A percentile compares a stretch with the other conserved stretches of the same genome.
phyloP scores from a whole-genome alignment of 371 early-diverging fungal genomes.

The Apophysomyces variabilis region DNA sequence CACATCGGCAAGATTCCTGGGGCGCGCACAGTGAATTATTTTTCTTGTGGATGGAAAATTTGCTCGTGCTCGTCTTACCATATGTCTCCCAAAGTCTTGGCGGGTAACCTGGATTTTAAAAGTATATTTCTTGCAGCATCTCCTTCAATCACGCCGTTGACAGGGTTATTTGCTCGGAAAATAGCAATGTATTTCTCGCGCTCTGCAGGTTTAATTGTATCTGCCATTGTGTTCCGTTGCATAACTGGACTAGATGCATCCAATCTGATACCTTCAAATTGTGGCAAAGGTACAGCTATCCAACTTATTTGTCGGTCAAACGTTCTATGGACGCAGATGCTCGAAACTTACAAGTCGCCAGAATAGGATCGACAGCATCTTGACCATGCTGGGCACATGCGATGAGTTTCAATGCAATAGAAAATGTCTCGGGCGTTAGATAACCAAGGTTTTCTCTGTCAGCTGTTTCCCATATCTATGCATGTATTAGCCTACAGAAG shows the following conservation, averaged over 20 bases:
- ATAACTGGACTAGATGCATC: conserved; percentile 26
- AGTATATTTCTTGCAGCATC: conserved; percentile 47
- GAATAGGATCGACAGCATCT: conserved; percentile 38
- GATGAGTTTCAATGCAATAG: conserved; percentile 83
- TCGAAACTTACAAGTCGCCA: conserved; percentile 40
- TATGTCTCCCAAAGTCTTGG: conserved; percentile 48
- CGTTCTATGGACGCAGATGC: neutral
- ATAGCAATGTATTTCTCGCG: conserved; percentile 50
- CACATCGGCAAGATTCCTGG: conserved; percentile 74
- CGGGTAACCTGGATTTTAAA: conserved; percentile 49
- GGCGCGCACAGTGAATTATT: neutral
- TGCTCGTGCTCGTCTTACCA: conserved; percentile 35
- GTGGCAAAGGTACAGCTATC: conserved; percentile 57
- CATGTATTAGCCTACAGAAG: neutral
- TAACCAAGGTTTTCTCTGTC: conserved; percentile 78
- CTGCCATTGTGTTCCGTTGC: conserved; percentile 10
- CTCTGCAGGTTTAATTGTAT: conserved; percentile 35
- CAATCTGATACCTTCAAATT: conserved; percentile 54
- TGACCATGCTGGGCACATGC: conserved; percentile 83
- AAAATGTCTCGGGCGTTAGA: conserved; percentile 72
- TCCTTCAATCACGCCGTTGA: conserved; percentile 43
- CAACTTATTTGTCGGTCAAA: neutral
- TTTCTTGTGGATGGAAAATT: neutral
- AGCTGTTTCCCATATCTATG: conserved; percentile 83
- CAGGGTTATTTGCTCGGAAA: conserved; percentile 47